phyloP scores from a whole-genome alignment of 2,329 filamentous ascomycete genomes.

The Phialophora tarda region DNA sequence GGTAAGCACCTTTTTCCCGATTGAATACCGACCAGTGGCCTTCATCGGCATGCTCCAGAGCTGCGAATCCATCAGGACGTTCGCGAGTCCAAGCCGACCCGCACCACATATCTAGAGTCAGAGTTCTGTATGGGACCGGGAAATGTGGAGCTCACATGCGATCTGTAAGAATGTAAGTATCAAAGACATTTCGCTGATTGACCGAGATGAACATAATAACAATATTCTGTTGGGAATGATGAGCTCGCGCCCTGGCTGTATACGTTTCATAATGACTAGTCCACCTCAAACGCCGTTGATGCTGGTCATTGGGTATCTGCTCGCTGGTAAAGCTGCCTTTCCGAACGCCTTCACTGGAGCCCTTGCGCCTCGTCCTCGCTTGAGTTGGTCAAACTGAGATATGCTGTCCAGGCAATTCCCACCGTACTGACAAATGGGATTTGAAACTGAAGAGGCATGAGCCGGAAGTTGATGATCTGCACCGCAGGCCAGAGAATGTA shows the following conservation, averaged over 20 bases:
- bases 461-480: slow-evolving; percentile 92
- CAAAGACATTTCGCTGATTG: not conserved
- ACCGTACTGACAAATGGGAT: slow-evolving; percentile 95
- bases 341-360: slow-evolving; percentile 18
- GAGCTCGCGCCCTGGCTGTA: slow-evolving; percentile 17
- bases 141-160: not conserved
- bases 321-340: slow-evolving; percentile 4
- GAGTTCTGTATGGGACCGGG: not conserved
- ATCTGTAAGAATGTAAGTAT: not conserved
- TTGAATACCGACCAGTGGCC: not conserved
- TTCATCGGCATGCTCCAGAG: not conserved
- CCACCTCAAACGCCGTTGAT: slow-evolving; percentile 15
- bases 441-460: slow-evolving; percentile 95
- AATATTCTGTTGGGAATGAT: slow-evolving; percentile 1
- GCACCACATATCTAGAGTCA: not conserved
- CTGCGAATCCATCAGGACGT: not conserved
- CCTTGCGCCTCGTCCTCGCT: slow-evolving; percentile 66
- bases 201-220: not conserved
- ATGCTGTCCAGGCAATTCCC: slow-evolving; percentile 97
- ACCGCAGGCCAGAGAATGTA: slow-evolving; percentile 94
- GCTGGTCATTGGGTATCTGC: slow-evolving; percentile 14
- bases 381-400: slow-evolving; percentile 89
- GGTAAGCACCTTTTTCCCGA: not conserved
- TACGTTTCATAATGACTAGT: slow-evolving; percentile 1
- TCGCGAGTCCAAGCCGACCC: not conserved